Percentiles rank a stretch among this genome's conserved stretches.
Conservation (phyloP, 139 green algal species). For the Limnomonas spitsbergensis region DNA sequence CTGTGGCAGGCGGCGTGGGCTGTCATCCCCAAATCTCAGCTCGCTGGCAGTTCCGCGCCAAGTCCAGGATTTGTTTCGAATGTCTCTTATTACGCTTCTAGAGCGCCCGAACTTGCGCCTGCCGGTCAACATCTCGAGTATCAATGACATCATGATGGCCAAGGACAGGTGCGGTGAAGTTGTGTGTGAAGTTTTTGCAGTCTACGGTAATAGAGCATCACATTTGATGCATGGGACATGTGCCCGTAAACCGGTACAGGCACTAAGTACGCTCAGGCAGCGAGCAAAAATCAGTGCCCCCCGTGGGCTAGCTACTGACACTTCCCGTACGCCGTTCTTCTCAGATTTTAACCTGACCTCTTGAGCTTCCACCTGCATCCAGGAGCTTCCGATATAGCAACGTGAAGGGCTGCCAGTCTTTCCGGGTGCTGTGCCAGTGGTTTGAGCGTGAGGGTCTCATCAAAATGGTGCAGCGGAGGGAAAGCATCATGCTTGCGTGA, state of each 20-base stretch:
- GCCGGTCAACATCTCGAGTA: conserved; percentile 1
- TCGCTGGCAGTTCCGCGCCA: neutral
- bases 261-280: neutral
- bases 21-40: neutral
- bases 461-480: neutral
- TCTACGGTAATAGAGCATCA: too few species aligned
- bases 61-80: neutral
- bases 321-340: too few species aligned
- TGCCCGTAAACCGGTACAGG: too few species aligned
- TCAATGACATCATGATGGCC: conserved; percentile 10
- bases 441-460: conserved; percentile 8
- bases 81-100: neutral
- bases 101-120: neutral
- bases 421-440: conserved; percentile 8
- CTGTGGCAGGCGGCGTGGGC: neutral
- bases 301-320: too few species aligned
- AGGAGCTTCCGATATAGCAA: neutral
- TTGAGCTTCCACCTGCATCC: too few species aligned
- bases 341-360: too few species aligned
- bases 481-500: neutral
- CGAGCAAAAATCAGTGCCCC: neutral
- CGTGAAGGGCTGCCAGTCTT: neutral
- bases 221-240: too few species aligned
- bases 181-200: too few species aligned
- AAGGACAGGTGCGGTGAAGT: neutral